Conservation (phyloP, 305 asterid genomes). For the Fraxinus xanthoxyloides region DNA sequence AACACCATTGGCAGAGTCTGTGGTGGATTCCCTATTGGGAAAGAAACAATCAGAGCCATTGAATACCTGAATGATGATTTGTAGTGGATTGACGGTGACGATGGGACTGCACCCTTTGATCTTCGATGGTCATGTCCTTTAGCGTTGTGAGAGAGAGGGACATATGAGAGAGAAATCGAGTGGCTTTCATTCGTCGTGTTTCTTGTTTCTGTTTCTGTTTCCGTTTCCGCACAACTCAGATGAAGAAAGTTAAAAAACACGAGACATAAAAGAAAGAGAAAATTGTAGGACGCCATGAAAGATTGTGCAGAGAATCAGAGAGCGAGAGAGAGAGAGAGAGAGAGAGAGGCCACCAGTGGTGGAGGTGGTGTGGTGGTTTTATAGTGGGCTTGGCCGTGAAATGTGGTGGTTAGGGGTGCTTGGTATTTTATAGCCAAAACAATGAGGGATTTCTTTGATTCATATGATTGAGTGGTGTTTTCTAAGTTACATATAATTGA, state of each 20-base stretch:
- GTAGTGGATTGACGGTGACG: constrained; percentile 30
- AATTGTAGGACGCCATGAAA: constrained; percentile 30
- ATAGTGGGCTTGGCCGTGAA: neutral
- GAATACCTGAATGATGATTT: constrained; percentile 63
- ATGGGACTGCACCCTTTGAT: neutral
- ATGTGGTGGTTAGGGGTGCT: neutral
- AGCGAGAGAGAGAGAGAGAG: neutral
- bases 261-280: constrained; percentile 15
- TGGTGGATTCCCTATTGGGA: constrained; percentile 92
- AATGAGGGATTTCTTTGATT: neutral
- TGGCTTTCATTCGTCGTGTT: neutral
- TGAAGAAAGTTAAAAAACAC: neutral
- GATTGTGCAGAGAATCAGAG: neutral
- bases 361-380: neutral
- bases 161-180: constrained; percentile 41
- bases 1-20: constrained; percentile 78
- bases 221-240: neutral
- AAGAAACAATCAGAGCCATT: constrained; percentile 73
- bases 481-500: neutral
- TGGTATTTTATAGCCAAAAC: neutral
- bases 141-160: constrained; percentile 30
- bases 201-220: neutral
- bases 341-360: neutral
- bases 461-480: neutral
- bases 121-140: constrained; percentile 17